Evolutionary conservation across 2,329 filamentous ascomycete species (phyloP).

Genomic region (Exserohilum turcica): DNA sequence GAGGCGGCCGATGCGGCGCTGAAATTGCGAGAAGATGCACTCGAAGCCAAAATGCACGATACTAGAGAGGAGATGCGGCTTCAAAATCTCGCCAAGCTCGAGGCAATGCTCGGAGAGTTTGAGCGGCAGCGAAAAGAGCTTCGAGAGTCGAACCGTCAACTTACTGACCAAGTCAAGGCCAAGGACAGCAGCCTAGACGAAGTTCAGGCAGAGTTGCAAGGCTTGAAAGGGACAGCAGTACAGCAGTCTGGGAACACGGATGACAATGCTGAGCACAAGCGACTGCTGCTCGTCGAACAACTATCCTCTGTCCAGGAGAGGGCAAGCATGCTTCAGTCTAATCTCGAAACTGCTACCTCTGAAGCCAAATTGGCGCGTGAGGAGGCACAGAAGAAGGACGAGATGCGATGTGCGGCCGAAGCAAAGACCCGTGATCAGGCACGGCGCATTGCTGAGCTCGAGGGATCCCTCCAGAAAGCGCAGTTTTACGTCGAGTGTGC

Average conservation of each 20-base stretch:
- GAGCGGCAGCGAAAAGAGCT: constrained; percentile 10
- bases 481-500: constrained; percentile 35
- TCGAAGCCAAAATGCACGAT: constrained; percentile 31
- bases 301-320: constrained; percentile 33
- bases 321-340: constrained; percentile 31
- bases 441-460: constrained; percentile 27
- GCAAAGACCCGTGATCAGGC: constrained; percentile 14
- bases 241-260: neutral
- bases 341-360: constrained; percentile 33
- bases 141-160: constrained; percentile 7
- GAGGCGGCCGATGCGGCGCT: constrained; percentile 16
- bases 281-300: constrained; percentile 21
- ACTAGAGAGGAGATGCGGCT: constrained; percentile 36
- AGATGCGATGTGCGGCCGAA: constrained; percentile 14
- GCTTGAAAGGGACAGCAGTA: constrained; percentile 5
- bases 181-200: constrained; percentile 9
- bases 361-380: constrained; percentile 35
- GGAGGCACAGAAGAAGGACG: constrained; percentile 21
- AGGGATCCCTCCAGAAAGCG: constrained; percentile 29
- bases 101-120: constrained; percentile 30
- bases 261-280: constrained; percentile 14
- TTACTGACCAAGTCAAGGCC: constrained; percentile 7
- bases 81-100: constrained; percentile 31
- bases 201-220: constrained; percentile 7
- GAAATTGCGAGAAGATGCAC: constrained; percentile 28